Conservation (phyloP, 345 rosid genomes). For the Anacardium occidentale region DNA sequence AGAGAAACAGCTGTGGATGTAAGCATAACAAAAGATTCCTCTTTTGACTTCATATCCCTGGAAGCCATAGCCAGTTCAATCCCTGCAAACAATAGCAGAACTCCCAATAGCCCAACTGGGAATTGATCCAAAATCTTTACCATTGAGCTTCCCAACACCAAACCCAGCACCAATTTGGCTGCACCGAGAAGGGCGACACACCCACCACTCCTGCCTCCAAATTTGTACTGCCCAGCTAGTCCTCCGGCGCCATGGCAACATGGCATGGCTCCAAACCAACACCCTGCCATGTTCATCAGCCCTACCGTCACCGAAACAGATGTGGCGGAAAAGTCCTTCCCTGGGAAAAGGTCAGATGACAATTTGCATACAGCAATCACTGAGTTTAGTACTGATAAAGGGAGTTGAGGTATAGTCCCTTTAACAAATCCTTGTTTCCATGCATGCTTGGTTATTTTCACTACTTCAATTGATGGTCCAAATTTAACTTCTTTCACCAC, state of each 20-base stretch:
- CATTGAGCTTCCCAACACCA: constrained; percentile 68
- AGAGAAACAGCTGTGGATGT: constrained; percentile 62
- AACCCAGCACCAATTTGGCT: constrained; percentile 58
- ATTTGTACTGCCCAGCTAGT: constrained; percentile 84
- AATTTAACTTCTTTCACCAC: constrained; percentile 43
- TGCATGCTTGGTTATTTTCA: constrained; percentile 46
- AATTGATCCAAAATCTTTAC: constrained; percentile 62
- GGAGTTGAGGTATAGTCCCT: constrained; percentile 83
- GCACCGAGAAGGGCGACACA: constrained; percentile 71
- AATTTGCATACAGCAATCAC: constrained; percentile 85
- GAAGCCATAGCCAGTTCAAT: constrained; percentile 76
- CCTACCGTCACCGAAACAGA: constrained; percentile 75
- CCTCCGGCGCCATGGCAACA: constrained; percentile 93
- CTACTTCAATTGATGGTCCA: constrained; percentile 56
- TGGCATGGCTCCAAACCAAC: constrained; percentile 95
- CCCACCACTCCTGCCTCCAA: constrained; percentile 86
- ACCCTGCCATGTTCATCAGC: constrained; percentile 74
- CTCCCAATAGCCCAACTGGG: constrained; percentile 77
- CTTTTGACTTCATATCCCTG: constrained; percentile 76
- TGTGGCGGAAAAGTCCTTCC: constrained; percentile 60
- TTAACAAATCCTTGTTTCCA: constrained; percentile 80
- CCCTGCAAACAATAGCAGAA: constrained; percentile 70
- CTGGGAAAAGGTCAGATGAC: constrained; percentile 71
- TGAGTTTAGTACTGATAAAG: constrained; percentile 73
- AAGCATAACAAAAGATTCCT: constrained; percentile 75